A percentile compares a stretch with the other conserved stretches of the same genome.
Evolutionary conservation across 148 eudicot genomes (phyloP).

Genomic region (Rhododendron molle): DNA sequence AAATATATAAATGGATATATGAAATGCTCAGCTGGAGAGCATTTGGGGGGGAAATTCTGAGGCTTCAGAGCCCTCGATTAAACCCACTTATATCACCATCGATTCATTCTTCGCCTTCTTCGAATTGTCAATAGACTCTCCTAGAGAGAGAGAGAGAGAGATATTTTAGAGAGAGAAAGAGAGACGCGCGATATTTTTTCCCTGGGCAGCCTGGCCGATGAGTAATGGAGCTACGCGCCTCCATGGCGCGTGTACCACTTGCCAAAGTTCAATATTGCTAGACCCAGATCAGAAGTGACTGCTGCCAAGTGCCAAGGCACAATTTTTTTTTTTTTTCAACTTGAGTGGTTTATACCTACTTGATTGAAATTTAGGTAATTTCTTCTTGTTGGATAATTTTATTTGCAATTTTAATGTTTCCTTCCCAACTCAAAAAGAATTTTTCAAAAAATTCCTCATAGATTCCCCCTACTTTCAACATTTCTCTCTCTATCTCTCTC

Average conservation of each 20-base stretch:
- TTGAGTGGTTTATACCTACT: too few relatives aligned
- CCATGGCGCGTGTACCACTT: neutral
- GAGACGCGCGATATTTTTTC: neutral
- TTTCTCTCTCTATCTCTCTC: too few relatives aligned
- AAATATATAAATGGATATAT: neutral
- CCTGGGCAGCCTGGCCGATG: too few relatives aligned
- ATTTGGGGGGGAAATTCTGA: neutral
- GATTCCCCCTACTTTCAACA: too few relatives aligned
- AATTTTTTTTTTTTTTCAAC: too few relatives aligned
- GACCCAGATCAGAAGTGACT: neutral
- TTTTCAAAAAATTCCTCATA: too few relatives aligned
- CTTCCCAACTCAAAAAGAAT: too few relatives aligned
- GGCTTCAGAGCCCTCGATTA: neutral
- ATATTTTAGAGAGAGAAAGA: neutral
- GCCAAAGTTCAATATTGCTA: neutral
- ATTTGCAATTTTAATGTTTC: too few relatives aligned
- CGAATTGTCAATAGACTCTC: neutral
- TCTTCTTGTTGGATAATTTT: too few relatives aligned
- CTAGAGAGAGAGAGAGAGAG: neutral
- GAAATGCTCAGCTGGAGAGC: neutral
- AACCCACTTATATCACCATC: neutral
- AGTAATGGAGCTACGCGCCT: slow-evolving; percentile 3
- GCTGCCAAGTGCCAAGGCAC: too few relatives aligned
- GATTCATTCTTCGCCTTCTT: neutral
- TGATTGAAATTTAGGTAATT: too few relatives aligned